A percentile compares a stretch with the other conserved stretches of the same genome.
These are phyloP conservation scores for Alternaria metachromatica DNA, from an alignment of 2,329 filamentous ascomycete genomes.

Conservation along the genomic window DNA sequence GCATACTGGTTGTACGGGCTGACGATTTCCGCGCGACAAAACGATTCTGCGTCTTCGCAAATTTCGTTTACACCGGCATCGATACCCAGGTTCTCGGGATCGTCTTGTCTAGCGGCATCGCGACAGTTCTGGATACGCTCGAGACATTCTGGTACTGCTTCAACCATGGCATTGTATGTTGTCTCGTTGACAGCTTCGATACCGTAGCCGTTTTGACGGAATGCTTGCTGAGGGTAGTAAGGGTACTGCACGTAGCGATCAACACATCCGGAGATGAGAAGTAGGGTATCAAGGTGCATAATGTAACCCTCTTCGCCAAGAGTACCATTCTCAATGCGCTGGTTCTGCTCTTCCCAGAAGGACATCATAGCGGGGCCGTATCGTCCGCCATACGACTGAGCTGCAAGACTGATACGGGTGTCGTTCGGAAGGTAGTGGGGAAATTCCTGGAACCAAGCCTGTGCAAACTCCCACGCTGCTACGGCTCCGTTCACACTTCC, in stretches of 20 bases:
- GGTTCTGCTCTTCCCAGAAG: slow-evolving; percentile 22
- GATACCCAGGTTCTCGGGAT: slow-evolving; percentile 48
- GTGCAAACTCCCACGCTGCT: slow-evolving; percentile 28
- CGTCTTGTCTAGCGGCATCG: slow-evolving; percentile 16
- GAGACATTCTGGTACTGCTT: slow-evolving; percentile 20
- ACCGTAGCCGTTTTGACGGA: slow-evolving; percentile 14
- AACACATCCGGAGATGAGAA: slow-evolving; percentile 18
- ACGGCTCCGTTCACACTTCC: slow-evolving; percentile 26
- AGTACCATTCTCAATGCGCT: slow-evolving; percentile 18
- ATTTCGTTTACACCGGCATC: slow-evolving; percentile 47
- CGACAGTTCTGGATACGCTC: slow-evolving; percentile 21
- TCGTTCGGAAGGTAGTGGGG: slow-evolving; percentile 27
- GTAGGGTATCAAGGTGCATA: slow-evolving; percentile 16
- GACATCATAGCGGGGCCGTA: slow-evolving; percentile 22
- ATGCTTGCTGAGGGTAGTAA: slow-evolving; percentile 20
- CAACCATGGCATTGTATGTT: slow-evolving; percentile 23
- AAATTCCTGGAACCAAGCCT: slow-evolving; percentile 32
- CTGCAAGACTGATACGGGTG: slow-evolving; percentile 25
- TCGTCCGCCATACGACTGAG: slow-evolving; percentile 22
- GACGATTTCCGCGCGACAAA: slow-evolving; percentile 35
- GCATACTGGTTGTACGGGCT: slow-evolving; percentile 22
- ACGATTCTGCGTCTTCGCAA: slow-evolving; percentile 60
- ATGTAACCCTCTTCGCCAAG: slow-evolving; percentile 12
- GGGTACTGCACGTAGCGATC: slow-evolving; percentile 17
- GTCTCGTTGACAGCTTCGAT: slow-evolving; percentile 21